A percentile compares a stretch with the other conserved stretches of the same genome.
Evolutionary conservation across 176 grass and related monocot species (phyloP).

Genomic region (Pharus latifolius): DNA sequence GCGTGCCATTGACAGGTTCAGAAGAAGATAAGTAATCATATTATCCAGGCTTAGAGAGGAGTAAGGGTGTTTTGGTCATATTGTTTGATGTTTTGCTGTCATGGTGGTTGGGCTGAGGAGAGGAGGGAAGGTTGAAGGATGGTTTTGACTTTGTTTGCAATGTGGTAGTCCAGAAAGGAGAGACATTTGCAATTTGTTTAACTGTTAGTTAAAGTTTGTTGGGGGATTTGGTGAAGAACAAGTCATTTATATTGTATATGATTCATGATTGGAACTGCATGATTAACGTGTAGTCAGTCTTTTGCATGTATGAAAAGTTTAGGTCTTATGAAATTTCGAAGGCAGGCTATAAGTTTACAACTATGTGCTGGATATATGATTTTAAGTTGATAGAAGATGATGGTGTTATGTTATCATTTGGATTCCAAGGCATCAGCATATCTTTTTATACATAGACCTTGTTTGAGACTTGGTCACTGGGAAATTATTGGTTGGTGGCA

Average conservation of each 20-base stretch:
- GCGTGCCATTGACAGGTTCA: background rate
- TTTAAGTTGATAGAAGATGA: slow-evolving; percentile 8
- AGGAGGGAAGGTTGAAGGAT: slow-evolving; percentile 13
- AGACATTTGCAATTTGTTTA: slow-evolving; percentile 9
- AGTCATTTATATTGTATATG: background rate
- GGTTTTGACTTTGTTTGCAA: slow-evolving; percentile 68
- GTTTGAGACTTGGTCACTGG: background rate
- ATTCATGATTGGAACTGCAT: slow-evolving; percentile 29
- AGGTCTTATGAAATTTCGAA: too few species aligned
- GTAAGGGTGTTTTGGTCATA: slow-evolving; percentile 46
- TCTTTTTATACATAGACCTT: too few species aligned
- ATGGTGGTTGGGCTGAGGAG: slow-evolving; percentile 54
- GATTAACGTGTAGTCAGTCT: slow-evolving; percentile 9
- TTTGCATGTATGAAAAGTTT: too few species aligned
- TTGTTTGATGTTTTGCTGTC: slow-evolving; percentile 42
- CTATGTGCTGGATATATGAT: too few species aligned
- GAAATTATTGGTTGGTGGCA: slow-evolving; percentile 35
- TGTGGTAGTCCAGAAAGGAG: slow-evolving; percentile 6
- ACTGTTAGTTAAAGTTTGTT: slow-evolving; percentile 42
- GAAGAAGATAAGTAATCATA: background rate
- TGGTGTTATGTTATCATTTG: slow-evolving; percentile 15
- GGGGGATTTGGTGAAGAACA: slow-evolving; percentile 23
- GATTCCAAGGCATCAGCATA: background rate
- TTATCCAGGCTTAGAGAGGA: background rate
- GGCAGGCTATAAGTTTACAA: too few species aligned